These are phyloP conservation scores for Conringia planisiliqua DNA, from an alignment of 345 rosid genomes.

Conservation along the genomic window DNA sequence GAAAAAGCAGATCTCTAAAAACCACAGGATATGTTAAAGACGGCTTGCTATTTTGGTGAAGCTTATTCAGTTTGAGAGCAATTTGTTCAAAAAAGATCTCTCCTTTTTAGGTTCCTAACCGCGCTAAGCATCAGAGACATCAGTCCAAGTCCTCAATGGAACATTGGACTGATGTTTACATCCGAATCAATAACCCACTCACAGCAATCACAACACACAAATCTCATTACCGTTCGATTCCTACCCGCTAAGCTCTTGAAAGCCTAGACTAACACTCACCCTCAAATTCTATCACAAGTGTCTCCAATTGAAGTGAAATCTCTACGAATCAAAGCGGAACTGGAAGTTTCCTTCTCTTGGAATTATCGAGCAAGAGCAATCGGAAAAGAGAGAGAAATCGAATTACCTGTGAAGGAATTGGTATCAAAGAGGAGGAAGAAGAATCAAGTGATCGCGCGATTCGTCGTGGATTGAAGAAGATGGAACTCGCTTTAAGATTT, in stretches of 20 bases:
- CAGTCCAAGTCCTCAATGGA: not conserved
- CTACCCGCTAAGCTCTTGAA: not conserved
- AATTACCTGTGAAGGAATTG: not conserved
- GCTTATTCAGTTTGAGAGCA: not conserved
- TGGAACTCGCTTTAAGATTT: not conserved
- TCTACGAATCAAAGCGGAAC: not conserved
- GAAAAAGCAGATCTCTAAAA: not conserved
- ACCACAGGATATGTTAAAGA: not conserved
- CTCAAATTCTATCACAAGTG: not conserved
- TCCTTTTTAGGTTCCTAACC: not conserved
- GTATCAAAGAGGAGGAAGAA: not conserved
- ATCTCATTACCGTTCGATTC: not conserved
- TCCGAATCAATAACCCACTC: not conserved
- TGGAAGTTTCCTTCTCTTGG: not conserved
- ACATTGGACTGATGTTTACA: not conserved
- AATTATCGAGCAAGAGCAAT: not conserved
- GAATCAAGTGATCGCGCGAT: not conserved
- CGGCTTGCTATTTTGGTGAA: not conserved
- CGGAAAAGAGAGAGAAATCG: not conserved
- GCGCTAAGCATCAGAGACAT: not conserved
- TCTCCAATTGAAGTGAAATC: not conserved
- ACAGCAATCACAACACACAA: slow-evolving; percentile 4
- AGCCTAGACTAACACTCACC: too few species aligned
- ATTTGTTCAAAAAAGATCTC: not conserved
- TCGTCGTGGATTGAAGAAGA: not conserved